These are phyloP conservation scores for Anastatica hierochuntica DNA, from an alignment of 345 rosid species.

Conservation along the genomic window DNA sequence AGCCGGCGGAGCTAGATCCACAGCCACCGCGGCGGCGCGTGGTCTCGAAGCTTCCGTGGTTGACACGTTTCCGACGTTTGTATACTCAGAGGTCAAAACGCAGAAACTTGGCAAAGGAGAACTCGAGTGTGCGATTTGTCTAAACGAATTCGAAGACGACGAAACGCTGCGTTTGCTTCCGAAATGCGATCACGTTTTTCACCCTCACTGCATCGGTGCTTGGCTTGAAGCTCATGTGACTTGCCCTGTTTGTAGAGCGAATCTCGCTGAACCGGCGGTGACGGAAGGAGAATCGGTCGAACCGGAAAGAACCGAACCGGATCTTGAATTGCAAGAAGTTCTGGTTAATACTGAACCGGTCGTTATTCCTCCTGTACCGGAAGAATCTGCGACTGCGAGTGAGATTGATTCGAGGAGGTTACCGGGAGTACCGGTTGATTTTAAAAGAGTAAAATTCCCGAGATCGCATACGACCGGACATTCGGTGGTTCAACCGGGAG, in stretches of 20 bases:
- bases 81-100: constrained; percentile 72
- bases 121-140: constrained; percentile 87
- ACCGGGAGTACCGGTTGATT: constrained; percentile 25
- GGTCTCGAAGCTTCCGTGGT: constrained; percentile 51
- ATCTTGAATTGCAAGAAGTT: constrained; percentile 6
- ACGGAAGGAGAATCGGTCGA: not conserved
- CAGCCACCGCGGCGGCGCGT: constrained; percentile 38
- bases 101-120: constrained; percentile 75
- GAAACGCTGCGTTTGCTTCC: not conserved
- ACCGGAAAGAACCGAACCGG: too few species aligned
- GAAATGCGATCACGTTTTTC: not conserved
- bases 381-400: too few species aligned
- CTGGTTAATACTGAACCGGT: constrained; percentile 6
- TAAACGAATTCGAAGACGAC: constrained; percentile 73
- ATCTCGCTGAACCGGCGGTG: too few species aligned
- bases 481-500: constrained; percentile 30
- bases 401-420: constrained; percentile 21
- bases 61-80: constrained; percentile 65
- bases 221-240: constrained; percentile 84
- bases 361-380: too few species aligned
- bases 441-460: constrained; percentile 18
- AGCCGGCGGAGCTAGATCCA: not conserved
- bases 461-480: constrained; percentile 30
- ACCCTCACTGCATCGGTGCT: constrained; percentile 61
- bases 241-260: constrained; percentile 89